Evolutionary conservation across 192 early-diverging fungal species (phyloP).

Genomic region (Thamnidium elegans): DNA sequence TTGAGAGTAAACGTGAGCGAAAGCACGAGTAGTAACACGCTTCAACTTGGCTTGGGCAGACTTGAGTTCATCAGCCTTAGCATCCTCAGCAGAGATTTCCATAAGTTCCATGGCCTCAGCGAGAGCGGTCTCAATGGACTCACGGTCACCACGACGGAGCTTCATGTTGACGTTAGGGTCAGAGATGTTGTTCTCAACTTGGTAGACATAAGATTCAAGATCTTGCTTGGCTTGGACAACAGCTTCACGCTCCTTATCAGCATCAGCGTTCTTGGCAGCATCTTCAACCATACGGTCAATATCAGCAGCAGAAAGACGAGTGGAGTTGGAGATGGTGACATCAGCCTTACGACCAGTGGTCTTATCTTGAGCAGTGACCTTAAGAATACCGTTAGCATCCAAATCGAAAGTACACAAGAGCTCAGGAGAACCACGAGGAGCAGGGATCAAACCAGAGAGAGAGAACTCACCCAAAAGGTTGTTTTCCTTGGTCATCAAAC

Average conservation of each 20-base stretch:
- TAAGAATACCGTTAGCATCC: conserved; percentile 85
- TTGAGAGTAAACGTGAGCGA: conserved; percentile 46
- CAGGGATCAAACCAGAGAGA: conserved; percentile 75
- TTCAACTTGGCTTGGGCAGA: conserved; percentile 72
- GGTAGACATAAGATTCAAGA: conserved; percentile 74
- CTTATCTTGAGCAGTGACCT: conserved; percentile 90
- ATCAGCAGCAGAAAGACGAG: conserved; percentile 84
- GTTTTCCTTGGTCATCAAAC: conserved; percentile 88
- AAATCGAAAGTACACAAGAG: conserved; percentile 82
- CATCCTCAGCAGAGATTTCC: conserved; percentile 60
- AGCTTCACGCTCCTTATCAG: conserved; percentile 71
- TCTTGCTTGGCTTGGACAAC: conserved; percentile 79
- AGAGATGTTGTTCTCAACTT: conserved; percentile 43
- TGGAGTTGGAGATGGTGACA: conserved; percentile 95
- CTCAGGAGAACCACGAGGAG: conserved; percentile 75
- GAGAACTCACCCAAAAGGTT: conserved; percentile 85
- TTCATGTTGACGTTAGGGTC: conserved; percentile 74
- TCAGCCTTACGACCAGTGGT: conserved; percentile 86
- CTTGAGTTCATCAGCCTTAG: conserved; percentile 57
- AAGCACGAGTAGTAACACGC: conserved; percentile 64
- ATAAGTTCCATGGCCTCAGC: conserved; percentile 73
- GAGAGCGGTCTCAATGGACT: conserved; percentile 70
- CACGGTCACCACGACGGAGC: conserved; percentile 69
- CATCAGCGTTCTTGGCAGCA: conserved; percentile 83
- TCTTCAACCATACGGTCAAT: conserved; percentile 93